phyloP scores from a whole-genome alignment of 768 basidiomycete genomes.

The Suillus americanus region DNA sequence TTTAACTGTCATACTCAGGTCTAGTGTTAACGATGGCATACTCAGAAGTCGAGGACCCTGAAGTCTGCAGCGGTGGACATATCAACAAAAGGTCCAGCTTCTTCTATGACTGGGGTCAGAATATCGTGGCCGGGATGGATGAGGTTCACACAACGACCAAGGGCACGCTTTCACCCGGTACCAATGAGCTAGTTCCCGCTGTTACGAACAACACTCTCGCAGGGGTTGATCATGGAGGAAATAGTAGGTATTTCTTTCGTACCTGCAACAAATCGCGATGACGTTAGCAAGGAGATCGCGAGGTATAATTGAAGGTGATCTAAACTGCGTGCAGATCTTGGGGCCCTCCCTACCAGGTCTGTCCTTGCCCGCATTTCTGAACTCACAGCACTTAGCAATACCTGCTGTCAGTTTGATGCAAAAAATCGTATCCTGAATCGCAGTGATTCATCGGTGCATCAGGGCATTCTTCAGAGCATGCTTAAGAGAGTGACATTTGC shows the following conservation, averaged over 20 bases:
- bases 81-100: background rate
- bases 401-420: background rate
- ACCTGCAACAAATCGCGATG: conserved; percentile 9
- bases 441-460: background rate
- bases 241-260: conserved; percentile 13
- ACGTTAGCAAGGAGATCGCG: background rate
- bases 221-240: conserved; percentile 11
- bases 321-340: conserved; percentile 2
- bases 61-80: background rate
- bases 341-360: conserved; percentile 10
- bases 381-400: background rate
- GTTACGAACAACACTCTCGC: conserved; percentile 15
- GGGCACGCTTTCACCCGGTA: conserved; percentile 3
- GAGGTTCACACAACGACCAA: background rate
- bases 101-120: background rate
- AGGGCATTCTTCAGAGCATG: background rate
- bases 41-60: background rate
- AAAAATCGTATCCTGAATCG: background rate
- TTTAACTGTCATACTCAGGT: too few species aligned
- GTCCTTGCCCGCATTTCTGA: background rate
- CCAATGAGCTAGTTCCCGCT: conserved; percentile 10
- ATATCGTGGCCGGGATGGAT: background rate
- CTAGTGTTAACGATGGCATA: background rate
- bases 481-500: background rate
- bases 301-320: background rate